Percentiles rank a stretch among this genome's conserved stretches.
Evolutionary conservation across 345 rosid genomes (phyloP).

Genomic region (Eucalyptus cloeziana): DNA sequence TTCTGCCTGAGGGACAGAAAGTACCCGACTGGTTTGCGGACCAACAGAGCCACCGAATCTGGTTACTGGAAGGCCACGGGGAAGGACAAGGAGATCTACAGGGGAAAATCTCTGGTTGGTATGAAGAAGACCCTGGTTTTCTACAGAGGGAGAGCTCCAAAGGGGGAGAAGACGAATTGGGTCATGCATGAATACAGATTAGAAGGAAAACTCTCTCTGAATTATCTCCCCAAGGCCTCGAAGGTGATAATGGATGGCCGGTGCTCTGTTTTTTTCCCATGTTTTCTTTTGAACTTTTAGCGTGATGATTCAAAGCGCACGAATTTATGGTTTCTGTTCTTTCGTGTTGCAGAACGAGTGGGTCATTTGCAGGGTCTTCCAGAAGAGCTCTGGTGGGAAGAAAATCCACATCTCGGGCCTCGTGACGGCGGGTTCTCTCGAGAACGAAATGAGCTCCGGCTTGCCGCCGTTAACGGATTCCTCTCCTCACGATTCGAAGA

Average conservation of each 20-base stretch:
- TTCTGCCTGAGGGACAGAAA: conserved; percentile 86
- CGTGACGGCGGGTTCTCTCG: conserved; percentile 14
- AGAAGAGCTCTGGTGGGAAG: conserved; percentile 61
- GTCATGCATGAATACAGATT: conserved; percentile 87
- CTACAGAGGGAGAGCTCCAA: conserved; percentile 88
- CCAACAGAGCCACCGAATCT: conserved; percentile 81
- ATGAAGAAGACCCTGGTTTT: conserved; percentile 96
- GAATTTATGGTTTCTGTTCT: neutral
- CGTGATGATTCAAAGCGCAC: neutral
- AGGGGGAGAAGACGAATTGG: conserved; percentile 80
- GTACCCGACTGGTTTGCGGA: conserved; percentile 82
- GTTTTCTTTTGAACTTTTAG: neutral
- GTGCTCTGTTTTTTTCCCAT: neutral
- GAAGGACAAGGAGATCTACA: conserved; percentile 74
- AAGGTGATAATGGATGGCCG: conserved; percentile 27
- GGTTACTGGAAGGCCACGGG: conserved; percentile 99
- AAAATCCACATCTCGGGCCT: conserved; percentile 52
- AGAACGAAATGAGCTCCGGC: conserved; percentile 25
- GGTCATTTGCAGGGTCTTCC: conserved; percentile 87
- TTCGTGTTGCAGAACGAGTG: conserved; percentile 62
- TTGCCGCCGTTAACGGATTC: conserved; percentile 67
- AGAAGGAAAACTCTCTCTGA: conserved; percentile 62
- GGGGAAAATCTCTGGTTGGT: conserved; percentile 68
- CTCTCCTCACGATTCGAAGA: conserved; percentile 11
- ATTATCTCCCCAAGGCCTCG: conserved; percentile 69